Evolutionary conservation across 2,329 filamentous ascomycete species (phyloP), one percentile per base, ranked within the genome.

Genomic region (Fusarium sp.): DNA sequence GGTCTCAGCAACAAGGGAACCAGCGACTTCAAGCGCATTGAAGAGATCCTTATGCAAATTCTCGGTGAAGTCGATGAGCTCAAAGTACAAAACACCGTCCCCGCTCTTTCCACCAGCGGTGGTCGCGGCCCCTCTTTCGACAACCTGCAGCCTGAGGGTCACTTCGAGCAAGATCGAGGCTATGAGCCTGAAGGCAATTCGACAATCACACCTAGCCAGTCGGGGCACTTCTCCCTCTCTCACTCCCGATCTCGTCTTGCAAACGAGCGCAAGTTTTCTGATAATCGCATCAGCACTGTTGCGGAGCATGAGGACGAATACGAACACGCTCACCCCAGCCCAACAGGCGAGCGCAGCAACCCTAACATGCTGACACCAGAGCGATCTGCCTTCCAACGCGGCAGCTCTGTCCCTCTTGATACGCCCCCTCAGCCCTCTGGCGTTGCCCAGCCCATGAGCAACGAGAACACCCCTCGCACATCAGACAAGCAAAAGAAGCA

Each of bases 21-120:
- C 10, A 95, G 91, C 73, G 96, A 99, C 72, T 86, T 97, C 50
- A 88, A 89, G 67, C 91, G 93, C 72, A 97, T 97, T 65, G 93
- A 96, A 77, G 91, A 93, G 63, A 95, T 96, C 91, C 86, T 99
- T 33, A 92, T 96, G 78, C 94, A 97, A 76, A 86, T 99, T 21
- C 87, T 99, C 20, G 91, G 90, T 49, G 96, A 99, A 76, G 94
- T 99, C 9, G 95, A 98, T 76, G 91, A 88, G 45, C 83, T 96
- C 59, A 93, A 94, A 75, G 86, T 83, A 11, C 86, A 88, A 71
- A 85, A 84, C 5, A 83, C 83, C 2, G 83, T 81, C 3, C 77
- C 76, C 51, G 63, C 78, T 14, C 70, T 76, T 35, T 78, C 75
- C 7, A 64, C 65, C 17, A 77, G 76, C 45, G 82, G 80, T 60